These are phyloP conservation scores for Suillus cothurnatus DNA, from an alignment of 768 basidiomycete species.

Conservation along the genomic window DNA sequence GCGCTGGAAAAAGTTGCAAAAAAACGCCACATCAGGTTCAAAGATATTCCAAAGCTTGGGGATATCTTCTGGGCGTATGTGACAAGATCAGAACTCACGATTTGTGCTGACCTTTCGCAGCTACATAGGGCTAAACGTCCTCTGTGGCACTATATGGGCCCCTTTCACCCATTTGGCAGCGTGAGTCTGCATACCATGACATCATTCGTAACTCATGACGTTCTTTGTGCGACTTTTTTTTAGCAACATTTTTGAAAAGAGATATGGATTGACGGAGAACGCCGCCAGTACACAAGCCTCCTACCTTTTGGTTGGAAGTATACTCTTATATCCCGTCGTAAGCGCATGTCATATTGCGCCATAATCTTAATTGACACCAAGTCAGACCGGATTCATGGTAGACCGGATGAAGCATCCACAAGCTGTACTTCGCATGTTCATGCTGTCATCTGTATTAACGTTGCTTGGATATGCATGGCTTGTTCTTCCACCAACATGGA, in stretches of 20 bases:
- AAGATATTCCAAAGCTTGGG: constrained; percentile 64
- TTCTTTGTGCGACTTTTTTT: constrained; percentile 6
- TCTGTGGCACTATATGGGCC: constrained; percentile 77
- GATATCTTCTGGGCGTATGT: constrained; percentile 80
- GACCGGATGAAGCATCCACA: constrained; percentile 60
- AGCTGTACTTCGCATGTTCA: constrained; percentile 59
- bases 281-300: constrained; percentile 67
- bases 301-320: constrained; percentile 68
- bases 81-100: background rate
- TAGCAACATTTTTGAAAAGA: constrained; percentile 73
- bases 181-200: constrained; percentile 41
- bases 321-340: constrained; percentile 72
- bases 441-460: constrained; percentile 60
- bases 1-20: constrained; percentile 66
- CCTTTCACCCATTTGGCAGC: constrained; percentile 78
- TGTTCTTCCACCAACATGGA: constrained; percentile 57
- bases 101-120: constrained; percentile 34
- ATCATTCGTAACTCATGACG: background rate
- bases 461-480: constrained; percentile 69
- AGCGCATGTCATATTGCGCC: constrained; percentile 21
- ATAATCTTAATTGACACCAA: constrained; percentile 6
- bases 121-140: constrained; percentile 73
- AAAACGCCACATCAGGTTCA: constrained; percentile 62
- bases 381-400: constrained; percentile 65
- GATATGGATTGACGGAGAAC: constrained; percentile 61